phyloP scores from a whole-genome alignment of 2,329 filamentous ascomycete genomes.

The Neonectria faginata region DNA sequence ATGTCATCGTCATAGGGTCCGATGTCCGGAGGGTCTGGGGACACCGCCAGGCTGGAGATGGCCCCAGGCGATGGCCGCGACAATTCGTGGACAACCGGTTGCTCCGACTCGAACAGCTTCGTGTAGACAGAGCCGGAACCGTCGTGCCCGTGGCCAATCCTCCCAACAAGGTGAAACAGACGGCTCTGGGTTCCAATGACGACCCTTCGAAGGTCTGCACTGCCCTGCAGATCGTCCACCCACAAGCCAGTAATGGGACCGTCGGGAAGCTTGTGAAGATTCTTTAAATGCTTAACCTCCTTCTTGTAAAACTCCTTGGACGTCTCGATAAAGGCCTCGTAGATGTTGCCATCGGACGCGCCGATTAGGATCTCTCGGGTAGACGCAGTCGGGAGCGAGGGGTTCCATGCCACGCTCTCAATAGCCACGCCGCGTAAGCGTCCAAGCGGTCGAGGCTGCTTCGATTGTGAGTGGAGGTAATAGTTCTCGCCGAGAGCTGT shows the following conservation, averaged over 20 bases:
- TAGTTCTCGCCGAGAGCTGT: constrained; percentile 96
- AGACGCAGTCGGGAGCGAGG: constrained; percentile 89
- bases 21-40: constrained; percentile 75
- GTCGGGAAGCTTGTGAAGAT: constrained; percentile 84
- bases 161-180: constrained; percentile 85
- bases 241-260: constrained; percentile 87
- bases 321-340: constrained; percentile 94
- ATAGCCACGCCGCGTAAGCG: constrained; percentile 88
- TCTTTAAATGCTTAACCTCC: constrained; percentile 92
- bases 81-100: constrained; percentile 80
- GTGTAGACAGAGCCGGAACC: constrained; percentile 88
- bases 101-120: constrained; percentile 88
- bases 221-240: constrained; percentile 78
- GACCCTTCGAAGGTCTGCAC: constrained; percentile 79
- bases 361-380: constrained; percentile 95
- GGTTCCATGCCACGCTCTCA: constrained; percentile 94
- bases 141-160: constrained; percentile 79
- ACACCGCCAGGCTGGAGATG: constrained; percentile 75
- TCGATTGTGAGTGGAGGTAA: constrained; percentile 95
- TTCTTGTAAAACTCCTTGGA: constrained; percentile 94
- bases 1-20: constrained; percentile 69
- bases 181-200: constrained; percentile 82
- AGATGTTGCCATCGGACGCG: constrained; percentile 92
- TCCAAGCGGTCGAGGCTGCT: constrained; percentile 84
- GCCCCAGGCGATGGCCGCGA: constrained; percentile 67